Evolutionary conservation across 192 early-diverging fungal genomes (phyloP), one percentile per base, ranked within the genome.

Genomic region (Umbelopsis ramanniana): DNA sequence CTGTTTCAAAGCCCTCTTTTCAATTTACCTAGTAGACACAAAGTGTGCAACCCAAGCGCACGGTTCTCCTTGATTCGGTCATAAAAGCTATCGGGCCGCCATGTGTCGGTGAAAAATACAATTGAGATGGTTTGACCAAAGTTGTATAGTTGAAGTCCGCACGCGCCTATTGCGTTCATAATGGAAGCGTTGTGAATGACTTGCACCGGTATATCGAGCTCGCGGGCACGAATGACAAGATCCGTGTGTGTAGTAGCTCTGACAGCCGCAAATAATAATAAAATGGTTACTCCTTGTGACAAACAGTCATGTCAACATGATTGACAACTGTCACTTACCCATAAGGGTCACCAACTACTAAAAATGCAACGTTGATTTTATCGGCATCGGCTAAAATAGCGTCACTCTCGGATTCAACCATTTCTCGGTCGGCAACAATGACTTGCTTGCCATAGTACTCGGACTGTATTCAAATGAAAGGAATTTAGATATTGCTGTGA

Each of bases 101-200:
- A 99, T 15, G 86, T 90, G 17, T 97, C 96, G 1, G 95, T 96
- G 84, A 99, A 98, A 80, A 97, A 99, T 4, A 97, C 95, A 72
- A 99, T 94, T 19, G 97, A 99, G 33, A 99, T 91, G n/a, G 96
- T 96, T 78, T 96, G 96, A 17, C 97, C 97, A 86, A 97, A 98
- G 85, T 91, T 95, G 86, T 99, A 99, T 21, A 99, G 86, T 81
- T 97, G 96, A 46, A 99, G 84, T 5, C 97, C 97, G 66, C 95
- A 97, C 52, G 91, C 93, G 17, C 97, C 96, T 40, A 97, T 86
- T 10, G 96, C 97, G 81, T 98, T 99, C 95, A 99, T 96, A 83
- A 99, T 97, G 55, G 95, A 97, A n/a, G 97, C 95, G 79, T 99
- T 99, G 83, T 99, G 97, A 73, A 99, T 98, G 17, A 90, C 88